Evolutionary conservation across 805 yeast genomes (phyloP).

Genomic region (Starmerella tilneyi): DNA sequence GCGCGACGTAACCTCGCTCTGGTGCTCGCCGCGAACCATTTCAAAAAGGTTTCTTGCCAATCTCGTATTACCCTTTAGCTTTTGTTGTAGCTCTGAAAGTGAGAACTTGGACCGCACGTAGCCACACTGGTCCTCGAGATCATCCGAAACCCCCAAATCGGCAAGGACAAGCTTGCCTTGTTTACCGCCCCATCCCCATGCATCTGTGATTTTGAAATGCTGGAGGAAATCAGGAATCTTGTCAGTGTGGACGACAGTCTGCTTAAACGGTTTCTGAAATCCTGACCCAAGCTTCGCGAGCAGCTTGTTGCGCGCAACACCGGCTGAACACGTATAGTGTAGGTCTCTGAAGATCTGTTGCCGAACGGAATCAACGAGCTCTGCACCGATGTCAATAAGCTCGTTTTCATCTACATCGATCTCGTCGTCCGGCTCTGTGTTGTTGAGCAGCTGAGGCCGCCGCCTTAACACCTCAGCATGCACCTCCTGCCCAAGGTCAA

Average conservation of each 20-base stretch:
- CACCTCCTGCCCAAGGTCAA: constrained; percentile 68
- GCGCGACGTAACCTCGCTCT: constrained; percentile 46
- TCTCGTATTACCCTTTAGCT: constrained; percentile 35
- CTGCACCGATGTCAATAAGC: constrained; percentile 55
- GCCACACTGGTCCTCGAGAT: constrained; percentile 37
- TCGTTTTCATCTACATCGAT: constrained; percentile 73
- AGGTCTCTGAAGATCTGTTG: constrained; percentile 42
- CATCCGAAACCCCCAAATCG: constrained; percentile 42
- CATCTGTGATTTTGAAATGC: constrained; percentile 55
- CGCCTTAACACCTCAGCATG: constrained; percentile 35
- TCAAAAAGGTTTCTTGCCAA: constrained; percentile 48
- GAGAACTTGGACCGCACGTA: constrained; percentile 14
- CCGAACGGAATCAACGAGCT: constrained; percentile 47
- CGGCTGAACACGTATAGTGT: constrained; percentile 84
- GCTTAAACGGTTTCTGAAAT: constrained; percentile 72
- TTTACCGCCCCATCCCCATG: constrained; percentile 90
- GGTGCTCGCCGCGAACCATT: constrained; percentile 53
- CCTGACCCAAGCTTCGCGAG: constrained; percentile 84
- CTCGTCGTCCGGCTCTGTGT: constrained; percentile 35
- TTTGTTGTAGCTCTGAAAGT: constrained; percentile 17
- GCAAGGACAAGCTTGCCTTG: constrained; percentile 51
- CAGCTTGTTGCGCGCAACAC: constrained; percentile 64
- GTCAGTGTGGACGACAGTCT: constrained; percentile 54
- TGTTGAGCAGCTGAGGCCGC: constrained; percentile 36
- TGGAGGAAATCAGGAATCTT: constrained; percentile 45